Percentiles rank a stretch among this genome's conserved stretches.
Conservation (phyloP, 768 basidiomycete species). For the Solioccasus polychromus region DNA sequence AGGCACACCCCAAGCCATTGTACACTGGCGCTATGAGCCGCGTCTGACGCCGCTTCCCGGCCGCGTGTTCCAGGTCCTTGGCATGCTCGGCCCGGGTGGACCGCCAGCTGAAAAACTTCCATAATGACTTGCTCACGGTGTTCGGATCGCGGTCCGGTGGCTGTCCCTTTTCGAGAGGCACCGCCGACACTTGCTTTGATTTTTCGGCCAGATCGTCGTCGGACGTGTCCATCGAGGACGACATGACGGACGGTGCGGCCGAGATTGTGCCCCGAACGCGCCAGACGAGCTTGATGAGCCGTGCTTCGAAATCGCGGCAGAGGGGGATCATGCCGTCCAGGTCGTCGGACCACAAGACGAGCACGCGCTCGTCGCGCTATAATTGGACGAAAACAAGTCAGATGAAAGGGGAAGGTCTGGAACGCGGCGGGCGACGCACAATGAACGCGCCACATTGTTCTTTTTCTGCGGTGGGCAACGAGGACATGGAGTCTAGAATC, state of each 20-base stretch:
- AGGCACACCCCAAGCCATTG: conserved; percentile 62
- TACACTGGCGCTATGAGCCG: conserved; percentile 73
- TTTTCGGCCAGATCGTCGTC: conserved; percentile 57
- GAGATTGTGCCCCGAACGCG: conserved; percentile 39
- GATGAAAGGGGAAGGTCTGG: too few species aligned
- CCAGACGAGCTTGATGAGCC: conserved; percentile 83
- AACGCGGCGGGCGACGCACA: too few species aligned
- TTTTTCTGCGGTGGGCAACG: conserved; percentile 77
- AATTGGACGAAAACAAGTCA: background rate
- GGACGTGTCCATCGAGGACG: conserved; percentile 49
- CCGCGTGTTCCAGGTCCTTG: conserved; percentile 53
- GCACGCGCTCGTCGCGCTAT: conserved; percentile 81
- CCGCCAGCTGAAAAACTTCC: conserved; percentile 40
- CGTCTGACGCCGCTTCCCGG: conserved; percentile 41
- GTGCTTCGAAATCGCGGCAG: conserved; percentile 70
- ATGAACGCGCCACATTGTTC: conserved; percentile 90
- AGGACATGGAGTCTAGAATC: conserved; percentile 67
- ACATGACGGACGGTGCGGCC: conserved; percentile 33
- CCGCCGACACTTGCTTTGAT: conserved; percentile 22
- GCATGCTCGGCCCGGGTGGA: conserved; percentile 40
- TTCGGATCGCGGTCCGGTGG: background rate
- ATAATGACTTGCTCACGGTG: conserved; percentile 17
- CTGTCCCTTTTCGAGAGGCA: conserved; percentile 11
- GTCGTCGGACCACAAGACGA: conserved; percentile 84
- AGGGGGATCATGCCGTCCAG: conserved; percentile 75